Base-by-base conservation (phyloP, 352 stramenopile genomes). In the Globisporangium lucens region DNA sequence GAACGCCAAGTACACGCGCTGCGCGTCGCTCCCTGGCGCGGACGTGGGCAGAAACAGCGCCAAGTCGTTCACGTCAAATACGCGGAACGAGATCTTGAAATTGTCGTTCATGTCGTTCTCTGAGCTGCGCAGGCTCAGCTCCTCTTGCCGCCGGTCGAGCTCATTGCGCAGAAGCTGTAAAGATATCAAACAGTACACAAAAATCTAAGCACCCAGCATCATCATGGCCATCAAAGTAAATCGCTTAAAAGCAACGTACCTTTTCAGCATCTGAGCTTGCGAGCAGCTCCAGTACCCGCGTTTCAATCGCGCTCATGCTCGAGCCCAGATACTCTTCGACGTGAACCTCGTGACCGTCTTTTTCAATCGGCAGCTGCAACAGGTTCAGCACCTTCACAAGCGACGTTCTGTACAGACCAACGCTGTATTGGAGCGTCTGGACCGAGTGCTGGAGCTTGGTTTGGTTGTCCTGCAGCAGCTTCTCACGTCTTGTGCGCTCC, bases 81-180 rank as follows among this genome's bases (percentile, higher is more conserved):
- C 89, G 12, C 83, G 85, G 66, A 94, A 96, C 15, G 89, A 94
- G 52, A 96, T 96, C 72, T 94, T 96, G 63, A 90, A 93, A 56
- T 77, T 89, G 64, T 89, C 78, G 66, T 69, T 74, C 49, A 76
- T 57, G 55, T 84, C 75, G 49, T 89, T 78, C 66, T 89, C 82
- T 13, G 83, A 83, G 63, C 81, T 76, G 52, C 89, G 75, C 47
- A 89, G 69, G 56, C 75, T 82, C 68, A 91, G 78, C 64, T 89
- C 83, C 24, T 88, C 81, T 46, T 74, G 80, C 57, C 75, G 82
- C 41, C 77, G 76, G 10, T 87, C 78, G 35, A 91, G 69, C 65
- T 92, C 78, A 6, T 72, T 76, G 13, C 85, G 78, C 51, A 91
- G 47, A 35, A 82, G 75, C 81, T 87, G 33, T 38, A 36, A 29